Evolutionary conservation across 169 alveolate genomes (phyloP), one percentile per base, ranked within the genome.

Genomic region (Theileria orientalis): DNA sequence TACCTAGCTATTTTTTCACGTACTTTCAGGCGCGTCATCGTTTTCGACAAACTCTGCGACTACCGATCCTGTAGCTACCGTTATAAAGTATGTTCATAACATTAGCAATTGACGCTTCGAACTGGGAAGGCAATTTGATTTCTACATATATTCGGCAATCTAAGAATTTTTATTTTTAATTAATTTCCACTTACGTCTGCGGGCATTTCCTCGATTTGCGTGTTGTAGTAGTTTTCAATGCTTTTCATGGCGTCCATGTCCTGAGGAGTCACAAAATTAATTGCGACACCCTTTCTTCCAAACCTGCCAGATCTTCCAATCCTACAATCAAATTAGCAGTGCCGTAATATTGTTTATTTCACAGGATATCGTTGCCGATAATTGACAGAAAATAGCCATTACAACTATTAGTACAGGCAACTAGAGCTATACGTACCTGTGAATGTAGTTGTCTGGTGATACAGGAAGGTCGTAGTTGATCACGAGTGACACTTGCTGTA

Each of bases 281-380:
- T 97, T 19, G 99, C 99, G 30, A 98, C 99, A 35, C 99, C 99
- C 85, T 97, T 97, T 66, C 99, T 94, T 37, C 99, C 99, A 86
- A 97, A 98, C 83, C 99, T 96, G 6, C 99, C 99, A 59, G 98
- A 94, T 62, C 99, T 94, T 35, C 99, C 99, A 74, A 98, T 98
- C 66, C 99, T 92, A 70, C 91, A 94, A 56, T n/a, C 9, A 23
- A 88, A 84, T 63, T 86, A 89, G 41, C 44, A 56, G 21, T 25
- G 21, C 21, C 21, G 14, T 86, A 84, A 84, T 89, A 93, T 84
- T 92, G 9, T 59, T 14, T 19, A 3, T 6, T 5, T 21, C 11
- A 84, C 85, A 59, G 59, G 5, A 5, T 16, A 16, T 3, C 21
- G 62, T 21, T 19, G 13, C 46, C 14, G 7, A 40, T 33, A 21